phyloP scores from a whole-genome alignment of 495 filamentous ascomycete genomes.

The Lentithecium fluviatile region DNA sequence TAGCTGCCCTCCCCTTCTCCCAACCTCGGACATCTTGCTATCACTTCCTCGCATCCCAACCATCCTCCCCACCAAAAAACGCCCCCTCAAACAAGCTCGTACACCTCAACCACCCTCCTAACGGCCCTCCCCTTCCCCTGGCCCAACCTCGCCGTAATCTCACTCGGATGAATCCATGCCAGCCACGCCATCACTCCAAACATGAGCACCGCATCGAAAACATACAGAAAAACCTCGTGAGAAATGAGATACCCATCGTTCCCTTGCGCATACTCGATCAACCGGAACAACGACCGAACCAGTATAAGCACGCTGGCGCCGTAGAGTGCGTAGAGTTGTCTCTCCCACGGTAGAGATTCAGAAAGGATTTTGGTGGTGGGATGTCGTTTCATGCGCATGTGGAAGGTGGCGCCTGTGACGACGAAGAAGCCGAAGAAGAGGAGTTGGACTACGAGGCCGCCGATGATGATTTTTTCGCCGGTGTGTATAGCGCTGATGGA shows the following conservation, averaged over 20 bases:
- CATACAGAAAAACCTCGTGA: conserved; percentile 61
- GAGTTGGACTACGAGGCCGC: conserved; percentile 47
- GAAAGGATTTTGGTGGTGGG: conserved; percentile 22
- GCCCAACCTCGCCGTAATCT: conserved; percentile 11
- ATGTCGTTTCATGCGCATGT: conserved; percentile 38
- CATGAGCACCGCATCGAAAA: conserved; percentile 64
- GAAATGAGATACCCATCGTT: conserved; percentile 51
- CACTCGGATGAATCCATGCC: conserved; percentile 42
- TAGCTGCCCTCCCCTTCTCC: too few relatives aligned
- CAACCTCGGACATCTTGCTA: too few relatives aligned
- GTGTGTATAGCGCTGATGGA: background rate
- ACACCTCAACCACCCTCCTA: background rate
- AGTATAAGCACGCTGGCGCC: conserved; percentile 54
- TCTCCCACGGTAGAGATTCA: conserved; percentile 49
- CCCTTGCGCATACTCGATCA: conserved; percentile 62
- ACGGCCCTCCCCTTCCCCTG: background rate
- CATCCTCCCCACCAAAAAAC: too few relatives aligned
- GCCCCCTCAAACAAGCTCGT: background rate
- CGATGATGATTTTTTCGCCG: conserved; percentile 40
- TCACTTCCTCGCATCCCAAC: too few relatives aligned
- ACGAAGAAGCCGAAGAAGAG: conserved; percentile 49
- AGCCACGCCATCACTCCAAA: conserved; percentile 50
- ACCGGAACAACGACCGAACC: conserved; percentile 58
- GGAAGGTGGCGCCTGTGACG: conserved; percentile 40
- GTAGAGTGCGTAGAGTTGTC: conserved; percentile 55